phyloP scores from a whole-genome alignment of 169 alveolate genomes.

The Plasmodium blacklocki region DNA sequence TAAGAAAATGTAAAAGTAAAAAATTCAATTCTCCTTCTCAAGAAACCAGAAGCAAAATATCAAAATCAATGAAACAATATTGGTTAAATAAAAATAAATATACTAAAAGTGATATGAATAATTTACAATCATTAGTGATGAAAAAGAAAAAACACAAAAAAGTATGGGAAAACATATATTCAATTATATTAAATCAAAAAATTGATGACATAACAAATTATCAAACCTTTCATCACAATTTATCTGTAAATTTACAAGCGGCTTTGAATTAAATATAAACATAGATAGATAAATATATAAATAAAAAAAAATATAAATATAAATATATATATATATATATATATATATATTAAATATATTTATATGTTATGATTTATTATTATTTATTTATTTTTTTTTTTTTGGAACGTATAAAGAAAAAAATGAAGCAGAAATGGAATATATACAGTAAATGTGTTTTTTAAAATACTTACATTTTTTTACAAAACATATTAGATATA shows the following conservation, averaged over 20 bases:
- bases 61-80: constrained; percentile 72
- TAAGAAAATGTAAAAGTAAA: constrained; percentile 26
- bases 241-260: constrained; percentile 56
- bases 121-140: constrained; percentile 21
- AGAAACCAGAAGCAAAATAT: constrained; percentile 53
- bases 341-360: no score
- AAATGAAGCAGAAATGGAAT: no score
- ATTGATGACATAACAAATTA: constrained; percentile 29
- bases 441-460: no score
- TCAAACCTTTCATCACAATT: constrained; percentile 47
- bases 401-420: no score
- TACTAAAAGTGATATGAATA: constrained; percentile 2
- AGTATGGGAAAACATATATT: constrained; percentile 74
- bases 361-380: no score
- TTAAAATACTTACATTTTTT: no score
- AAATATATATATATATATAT: no score
- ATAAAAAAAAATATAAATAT: no score
- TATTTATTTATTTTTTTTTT: no score
- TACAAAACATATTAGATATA: no score
- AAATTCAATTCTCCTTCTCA: constrained; percentile 5
- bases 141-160: constrained; percentile 72
- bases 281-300: no score
- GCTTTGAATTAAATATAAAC: constrained; percentile 21
- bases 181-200: constrained; percentile 73
- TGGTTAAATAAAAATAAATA: constrained; percentile 60